phyloP scores from a whole-genome alignment of 129 eudicot species.

The Escallonia herrerae region DNA sequence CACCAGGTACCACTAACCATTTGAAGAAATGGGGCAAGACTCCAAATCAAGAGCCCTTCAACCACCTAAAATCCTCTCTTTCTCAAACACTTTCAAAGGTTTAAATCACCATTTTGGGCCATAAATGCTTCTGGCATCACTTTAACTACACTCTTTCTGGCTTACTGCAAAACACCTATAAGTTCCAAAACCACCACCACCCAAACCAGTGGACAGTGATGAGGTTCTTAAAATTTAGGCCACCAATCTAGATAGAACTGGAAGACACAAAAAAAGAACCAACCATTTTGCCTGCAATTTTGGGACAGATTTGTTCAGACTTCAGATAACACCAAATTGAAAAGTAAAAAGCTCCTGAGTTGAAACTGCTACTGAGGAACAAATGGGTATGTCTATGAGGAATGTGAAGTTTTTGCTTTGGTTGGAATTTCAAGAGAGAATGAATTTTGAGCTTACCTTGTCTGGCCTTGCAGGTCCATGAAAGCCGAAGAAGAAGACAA shows the following conservation, averaged over 20 bases:
- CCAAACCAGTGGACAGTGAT: slow-evolving; percentile 7
- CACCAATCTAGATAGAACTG: background rate
- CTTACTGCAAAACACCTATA: slow-evolving; percentile 25
- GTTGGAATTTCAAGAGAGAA: slow-evolving; percentile 2
- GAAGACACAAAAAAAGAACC: slow-evolving; percentile 1
- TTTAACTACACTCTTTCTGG: slow-evolving; percentile 19
- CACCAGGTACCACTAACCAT: slow-evolving; percentile 50
- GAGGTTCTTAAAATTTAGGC: slow-evolving; percentile 3
- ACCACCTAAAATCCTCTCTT: slow-evolving; percentile 16
- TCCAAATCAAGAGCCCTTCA: slow-evolving; percentile 6
- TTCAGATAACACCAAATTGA: background rate
- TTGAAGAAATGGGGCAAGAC: slow-evolving; percentile 7
- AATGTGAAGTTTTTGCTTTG: background rate
- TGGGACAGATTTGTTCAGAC: background rate
- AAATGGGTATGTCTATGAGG: background rate
- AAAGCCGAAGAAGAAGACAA: slow-evolving; percentile 40
- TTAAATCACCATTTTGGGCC: background rate
- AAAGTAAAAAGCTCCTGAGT: background rate
- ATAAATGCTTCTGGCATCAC: slow-evolving; percentile 27
- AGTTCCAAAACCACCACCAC: slow-evolving; percentile 25
- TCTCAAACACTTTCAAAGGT: slow-evolving; percentile 4
- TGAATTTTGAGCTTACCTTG: slow-evolving; percentile 11
- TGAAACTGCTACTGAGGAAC: background rate
- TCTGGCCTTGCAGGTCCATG: slow-evolving; percentile 13
- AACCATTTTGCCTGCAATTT: slow-evolving; percentile 1